Evolutionary conservation across 139 green algal species (phyloP).

Genomic region (Coelastrella sp.): DNA sequence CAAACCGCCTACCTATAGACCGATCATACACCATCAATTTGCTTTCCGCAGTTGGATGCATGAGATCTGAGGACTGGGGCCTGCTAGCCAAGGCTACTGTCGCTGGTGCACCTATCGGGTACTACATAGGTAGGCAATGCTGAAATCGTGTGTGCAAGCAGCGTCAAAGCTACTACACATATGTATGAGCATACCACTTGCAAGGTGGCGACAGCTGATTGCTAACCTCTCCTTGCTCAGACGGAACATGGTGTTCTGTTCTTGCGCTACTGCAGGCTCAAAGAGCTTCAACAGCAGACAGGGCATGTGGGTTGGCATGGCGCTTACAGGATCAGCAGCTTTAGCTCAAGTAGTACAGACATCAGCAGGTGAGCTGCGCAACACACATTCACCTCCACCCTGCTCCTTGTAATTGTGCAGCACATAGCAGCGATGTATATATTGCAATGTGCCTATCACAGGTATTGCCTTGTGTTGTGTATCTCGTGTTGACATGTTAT

Average conservation of each 20-base stretch:
- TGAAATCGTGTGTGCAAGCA: not conserved
- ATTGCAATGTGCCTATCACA: too few species aligned
- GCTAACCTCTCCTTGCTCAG: too few species aligned
- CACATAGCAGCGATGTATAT: too few species aligned
- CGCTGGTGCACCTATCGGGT: slow-evolving; percentile 33
- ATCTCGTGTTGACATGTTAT: too few species aligned
- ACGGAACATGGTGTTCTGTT: not conserved
- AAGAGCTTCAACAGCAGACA: slow-evolving; percentile 33
- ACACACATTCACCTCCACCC: too few species aligned
- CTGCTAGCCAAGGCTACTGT: not conserved
- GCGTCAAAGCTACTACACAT: too few species aligned
- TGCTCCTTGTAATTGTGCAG: too few species aligned
- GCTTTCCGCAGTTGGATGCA: not conserved
- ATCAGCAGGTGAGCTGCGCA: slow-evolving; percentile 21
- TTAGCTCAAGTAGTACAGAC: slow-evolving; percentile 29
- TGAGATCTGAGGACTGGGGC: slow-evolving; percentile 31
- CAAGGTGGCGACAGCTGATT: too few species aligned
- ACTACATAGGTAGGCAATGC: slow-evolving; percentile 34
- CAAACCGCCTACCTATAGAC: too few species aligned
- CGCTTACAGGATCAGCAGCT: slow-evolving; percentile 24
- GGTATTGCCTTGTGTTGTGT: too few species aligned
- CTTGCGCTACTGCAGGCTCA: slow-evolving; percentile 30
- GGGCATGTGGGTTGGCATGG: slow-evolving; percentile 36
- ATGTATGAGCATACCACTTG: too few species aligned
- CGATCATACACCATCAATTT: too few species aligned